Base-by-base conservation (phyloP, 78 protist species). In the Planoprotostelium fungivorum region DNA sequence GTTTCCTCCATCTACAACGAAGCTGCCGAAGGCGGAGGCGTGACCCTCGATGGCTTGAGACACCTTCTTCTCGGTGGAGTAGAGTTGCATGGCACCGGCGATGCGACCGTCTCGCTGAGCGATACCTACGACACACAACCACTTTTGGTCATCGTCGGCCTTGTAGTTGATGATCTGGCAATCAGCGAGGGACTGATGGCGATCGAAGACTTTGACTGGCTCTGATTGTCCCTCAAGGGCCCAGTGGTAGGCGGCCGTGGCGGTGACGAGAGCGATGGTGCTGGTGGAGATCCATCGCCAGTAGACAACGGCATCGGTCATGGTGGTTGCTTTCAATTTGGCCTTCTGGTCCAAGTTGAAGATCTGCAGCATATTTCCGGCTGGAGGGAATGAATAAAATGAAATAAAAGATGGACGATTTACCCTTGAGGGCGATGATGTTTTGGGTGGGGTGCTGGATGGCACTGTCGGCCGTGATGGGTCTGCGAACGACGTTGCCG, bases 161-260 rank as follows among this genome's bases (percentile, higher is more conserved):
- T 97, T 91, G 95, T 99, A 99, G 95, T 98, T 98, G 89, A 99
- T 98, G 93, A 99, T 98, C 93, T 97, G 97, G 63, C 92, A 35
- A 73, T 91, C 91, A 35, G 85, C 91, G 63, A 99, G 95, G 51
- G 88, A 83, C 35, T 94, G 93, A 35, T 88, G 93, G 35, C 99
- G 96, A 63, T 98, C 98, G 88, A 98, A 99, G 85, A 98, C 83
- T 95, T 97, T 97, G 84, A 28, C 90, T 0, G 99, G 99, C 34
- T 83, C 95, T 0, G 97, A 73, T 28, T 87, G 89, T 25, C 94
- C 91, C 38, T 91, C 99, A 89, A 98, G 90, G 29, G 95, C 1
- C 99, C 99, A 99, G 95, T 99, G 99, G 94, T 92, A 99, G 29
- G 98, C 99, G n/a, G 98, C 90, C 0, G 86, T 91, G 36, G 88